phyloP scores from a whole-genome alignment of 163 green algal genomes.

The Dunaliella salina region DNA sequence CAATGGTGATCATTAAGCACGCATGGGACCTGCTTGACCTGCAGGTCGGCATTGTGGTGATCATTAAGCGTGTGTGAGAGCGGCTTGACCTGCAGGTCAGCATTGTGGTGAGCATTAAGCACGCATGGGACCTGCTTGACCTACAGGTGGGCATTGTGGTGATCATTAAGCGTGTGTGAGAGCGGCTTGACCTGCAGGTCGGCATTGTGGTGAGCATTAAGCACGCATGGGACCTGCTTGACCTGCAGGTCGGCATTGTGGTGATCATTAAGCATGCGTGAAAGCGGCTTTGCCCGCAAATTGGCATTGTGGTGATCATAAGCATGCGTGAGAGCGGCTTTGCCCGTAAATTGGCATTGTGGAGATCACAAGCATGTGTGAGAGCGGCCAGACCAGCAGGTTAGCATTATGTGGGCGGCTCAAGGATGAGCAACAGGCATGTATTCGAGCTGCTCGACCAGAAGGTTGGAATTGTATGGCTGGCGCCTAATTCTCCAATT shows the following conservation, averaged over 20 bases:
- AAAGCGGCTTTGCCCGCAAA: no score
- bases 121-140: not conserved
- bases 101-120: not conserved
- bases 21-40: not conserved
- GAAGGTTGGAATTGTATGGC: no score
- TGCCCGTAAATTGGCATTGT: not conserved
- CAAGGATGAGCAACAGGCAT: no score
- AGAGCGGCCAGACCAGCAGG: no score
- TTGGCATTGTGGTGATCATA: not conserved
- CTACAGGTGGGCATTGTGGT: not conserved
- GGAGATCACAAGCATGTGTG: no score
- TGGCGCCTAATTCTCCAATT: no score
- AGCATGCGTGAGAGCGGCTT: no score
- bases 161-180: not conserved
- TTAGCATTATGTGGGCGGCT: not conserved
- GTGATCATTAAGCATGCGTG: no score
- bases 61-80: not conserved
- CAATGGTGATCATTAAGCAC: not conserved
- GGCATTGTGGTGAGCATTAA: not conserved
- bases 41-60: not conserved
- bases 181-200: not conserved
- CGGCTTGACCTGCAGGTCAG: not conserved
- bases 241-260: no score
- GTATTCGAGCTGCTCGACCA: no score
- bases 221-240: no score